Base-by-base conservation (phyloP, 129 eudicot species). In the Apium graveolens region DNA sequence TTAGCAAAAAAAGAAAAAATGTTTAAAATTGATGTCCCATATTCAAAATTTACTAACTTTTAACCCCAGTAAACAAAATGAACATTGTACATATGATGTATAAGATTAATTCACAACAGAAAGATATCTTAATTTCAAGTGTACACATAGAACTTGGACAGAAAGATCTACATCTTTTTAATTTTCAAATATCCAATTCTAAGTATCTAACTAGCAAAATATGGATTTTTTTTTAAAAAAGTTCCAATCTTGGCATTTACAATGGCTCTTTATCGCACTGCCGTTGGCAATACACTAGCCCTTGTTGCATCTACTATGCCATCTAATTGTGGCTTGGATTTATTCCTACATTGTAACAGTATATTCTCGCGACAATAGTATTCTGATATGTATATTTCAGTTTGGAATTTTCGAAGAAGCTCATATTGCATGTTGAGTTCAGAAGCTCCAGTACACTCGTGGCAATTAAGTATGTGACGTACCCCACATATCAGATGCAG, bases 401-500 rank as follows among this genome's bases (percentile, higher is more conserved):
- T 71, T 38, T n/a, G 18, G 34, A 12, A 41, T 13, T 29, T 42
- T 12, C 17, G 39, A 70, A 70, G 29, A 11, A 27, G 57, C 18
- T 24, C 42, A 29, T 21, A 38, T 41, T 45, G 81, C 81, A 66
- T 53, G 32, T 27, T 20, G 34, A 31, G 21, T 31, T 18, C 35
- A 44, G 76, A 70, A 68, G 17, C 35, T 70, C 51, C 70, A 51
- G 39, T 14, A 51, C n/a, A 10, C 82, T 34, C 76, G 7, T 21
- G 38, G 60, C n/a, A 44, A 74, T 68, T 73, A 88, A 51, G 85
- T 82, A 62, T 49, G 38, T 35, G 85, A 70, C 42, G 27, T 74
- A 75, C 83, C 85, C 97, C 97, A 91, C 45, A 89, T 74, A 57
- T 87, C 92, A 13, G 89, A 82, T 66, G 85, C 83, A 29, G 88